Evolutionary conservation across 176 grass and related monocot genomes (phyloP), one percentile per base, ranked within the genome.

Genomic region (Oryza meyeriana): DNA sequence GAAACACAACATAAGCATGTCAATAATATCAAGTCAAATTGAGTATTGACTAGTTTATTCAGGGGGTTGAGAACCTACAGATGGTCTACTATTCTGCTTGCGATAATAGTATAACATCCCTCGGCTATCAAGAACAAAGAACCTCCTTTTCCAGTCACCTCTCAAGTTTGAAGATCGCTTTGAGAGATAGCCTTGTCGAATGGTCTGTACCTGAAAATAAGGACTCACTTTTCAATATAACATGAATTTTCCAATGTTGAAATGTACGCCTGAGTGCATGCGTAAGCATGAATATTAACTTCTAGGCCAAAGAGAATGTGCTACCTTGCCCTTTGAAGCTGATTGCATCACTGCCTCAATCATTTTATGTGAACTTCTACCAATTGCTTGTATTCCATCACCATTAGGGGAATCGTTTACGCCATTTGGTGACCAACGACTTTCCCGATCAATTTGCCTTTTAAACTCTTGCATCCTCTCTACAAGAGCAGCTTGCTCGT

Each of bases 391-490:
- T 76, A 99, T 95, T 44, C 97, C 97, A 90, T 99, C 97, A 81
- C 90, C 93, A 66, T 95, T 99, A 82, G 90, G 84, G 41, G 90
- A 98, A 75, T 99, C 87, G 66, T 85, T 72, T 25, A 82, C 84
- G 20, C 83, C 87, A 87, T 85, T 94, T 42, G 97, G 89, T 70
- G 93, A 95, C 93, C 89, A 94, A 22, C 91, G 79, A 78, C 89
- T 94, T 84, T 99, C 97, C 58, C 93, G 82, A 22, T 99, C 97
- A 77, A 99, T 96, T 82, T 99, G 97, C 22, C 93, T 87, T 86
- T 99, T 99, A 59, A 99, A 99, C 13, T 99, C 97, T 83, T 99
- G 97, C 97, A 99, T 96, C 81, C 91, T 91, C 77, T 99, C 97
- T 66, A 92, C 20, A 79, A 99, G 85, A 78, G 91, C 91, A 61